Evolutionary conservation across 306 rosid genomes (phyloP), one percentile per base, ranked within the genome.

Genomic region (Quercus engelmannii): DNA sequence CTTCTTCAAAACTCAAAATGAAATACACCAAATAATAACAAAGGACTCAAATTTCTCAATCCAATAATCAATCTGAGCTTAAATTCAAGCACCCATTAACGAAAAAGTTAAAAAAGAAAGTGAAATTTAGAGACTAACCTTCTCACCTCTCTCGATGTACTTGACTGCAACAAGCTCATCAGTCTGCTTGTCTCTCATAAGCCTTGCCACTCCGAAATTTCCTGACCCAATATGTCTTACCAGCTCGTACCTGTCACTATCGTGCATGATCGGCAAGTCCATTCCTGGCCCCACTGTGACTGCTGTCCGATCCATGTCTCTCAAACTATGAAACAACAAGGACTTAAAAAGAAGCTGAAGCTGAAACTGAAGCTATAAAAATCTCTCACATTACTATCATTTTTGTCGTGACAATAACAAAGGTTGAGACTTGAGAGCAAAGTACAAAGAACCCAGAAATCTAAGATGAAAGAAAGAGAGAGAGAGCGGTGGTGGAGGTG

Each of bases 141-240:
- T 94, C 85, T 92, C 97, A 88, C 99, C 99, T 87, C 99, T 87
- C 92, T 94, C 97, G 85, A 94, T 92, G 87, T 94, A 94, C 85
- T 94, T 92, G 31, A 91, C 99, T 14, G 99, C 99, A 77, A 92
- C 99, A 76, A 92, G 97, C 84, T 94, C 91, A 10, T 90, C 97
- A 2, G 91, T 94, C 64, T 88, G 93, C 79, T 87, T 92, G 73
- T 94, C 99, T 81, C 97, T 92, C 95, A 94, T 94, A 52, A 91
- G 88, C 88, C 99, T 89, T 0, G 99, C 97, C 0, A 94, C 94
- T 43, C 99, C 99, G 30, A 94, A 94, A 82, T 94, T 92, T 0
- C 99, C 99, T 6, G 97, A 87, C 63, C 97, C 99, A 77, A 94
- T 94, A 83, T 94, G 97, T 5, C 88, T 85, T 31, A 92, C 93